Evolutionary conservation across 2,329 filamentous ascomycete species (phyloP), one percentile per base, ranked within the genome.

Genomic region (Aspergillus proliferans): DNA sequence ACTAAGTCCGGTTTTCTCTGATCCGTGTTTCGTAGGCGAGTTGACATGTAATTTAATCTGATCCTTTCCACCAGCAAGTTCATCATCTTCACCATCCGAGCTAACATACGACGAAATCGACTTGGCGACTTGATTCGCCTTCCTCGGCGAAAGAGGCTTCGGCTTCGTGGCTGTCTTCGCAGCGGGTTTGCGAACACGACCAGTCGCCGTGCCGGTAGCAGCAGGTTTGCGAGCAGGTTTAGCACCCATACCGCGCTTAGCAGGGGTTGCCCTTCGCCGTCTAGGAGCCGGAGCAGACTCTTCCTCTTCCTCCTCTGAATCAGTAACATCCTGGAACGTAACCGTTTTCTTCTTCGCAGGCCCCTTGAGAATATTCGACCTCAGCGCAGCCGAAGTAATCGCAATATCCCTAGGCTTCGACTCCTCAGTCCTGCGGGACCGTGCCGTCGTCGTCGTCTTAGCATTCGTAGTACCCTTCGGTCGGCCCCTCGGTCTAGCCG

Each of bases 121-220:
- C 51, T 72, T 76, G 15, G 71, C 66, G 34, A 76, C 60, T 52
- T 76, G 73, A 6, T 68, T 74, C 26, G 69, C 65, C 54, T 76
- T 77, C 63, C 76, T 76, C 1, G 74, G 74, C 10, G 73, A 76
- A 24, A 77, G 58, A 15, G 72, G 71, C 49, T 73, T 62, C 8
- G 58, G 42, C 8, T 53, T 51, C 22, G 52, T 54, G 33, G 64
- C 65, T 50, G 63, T 65, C n/a, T 59, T 50, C 47, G 65, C 58
- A 3, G 68, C 61, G 21, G 65, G 63, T 54, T 60, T 66, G 10
- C 63, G 61, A n/a, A 61, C 66, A 28, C 60, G 60, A 4, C 52
- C 56, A 21, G 59, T 45, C 26, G 26, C 26, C 5, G 26, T 30
- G 3, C 52, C 15, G 2, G 60, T 59, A 8, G 62, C 54, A 7